Conservation (phyloP, 805 yeast genomes). For the Nematodospora valgi region DNA sequence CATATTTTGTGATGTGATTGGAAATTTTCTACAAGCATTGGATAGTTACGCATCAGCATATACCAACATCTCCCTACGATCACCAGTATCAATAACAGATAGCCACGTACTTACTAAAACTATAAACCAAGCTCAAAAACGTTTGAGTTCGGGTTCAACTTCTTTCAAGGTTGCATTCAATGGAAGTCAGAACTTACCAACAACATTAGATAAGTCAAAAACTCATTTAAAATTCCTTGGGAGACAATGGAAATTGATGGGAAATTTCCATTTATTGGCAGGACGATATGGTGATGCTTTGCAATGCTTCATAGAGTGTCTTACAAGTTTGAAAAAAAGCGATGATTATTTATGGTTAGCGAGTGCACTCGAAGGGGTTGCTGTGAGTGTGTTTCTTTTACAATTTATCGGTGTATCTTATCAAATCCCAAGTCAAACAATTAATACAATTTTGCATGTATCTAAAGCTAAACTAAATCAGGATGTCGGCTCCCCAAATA, state of each 20-base stretch:
- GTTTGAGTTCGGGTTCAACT: slow-evolving; percentile 39
- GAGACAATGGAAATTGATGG: slow-evolving; percentile 71
- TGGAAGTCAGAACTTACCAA: slow-evolving; percentile 1
- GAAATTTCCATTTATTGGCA: slow-evolving; percentile 72
- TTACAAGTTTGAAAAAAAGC: slow-evolving; percentile 51
- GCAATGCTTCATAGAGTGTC: slow-evolving; percentile 70
- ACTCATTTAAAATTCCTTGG: slow-evolving; percentile 54
- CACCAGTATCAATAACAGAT: slow-evolving; percentile 68
- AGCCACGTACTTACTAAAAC: slow-evolving; percentile 42
- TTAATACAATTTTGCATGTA: slow-evolving; percentile 29
- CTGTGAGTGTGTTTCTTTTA: slow-evolving; percentile 60
- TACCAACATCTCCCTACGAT: slow-evolving; percentile 74
- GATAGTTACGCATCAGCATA: slow-evolving; percentile 70
- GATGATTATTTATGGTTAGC: slow-evolving; percentile 87
- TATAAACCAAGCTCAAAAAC: slow-evolving; percentile 39
- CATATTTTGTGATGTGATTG: slow-evolving; percentile 67
- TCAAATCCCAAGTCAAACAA: slow-evolving; percentile 41
- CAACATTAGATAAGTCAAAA: slow-evolving; percentile 24
- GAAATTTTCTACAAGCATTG: slow-evolving; percentile 58
- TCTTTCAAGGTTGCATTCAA: slow-evolving; percentile 32
- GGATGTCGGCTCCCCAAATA: slow-evolving; percentile 4
- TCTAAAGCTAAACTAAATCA: slow-evolving; percentile 6
- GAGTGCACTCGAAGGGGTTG: slow-evolving; percentile 79
- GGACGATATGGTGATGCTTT: slow-evolving; percentile 77
- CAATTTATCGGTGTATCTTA: slow-evolving; percentile 53